These are phyloP conservation scores for Calocybe indica DNA, from an alignment of 768 basidiomycete genomes.

Conservation along the genomic window DNA sequence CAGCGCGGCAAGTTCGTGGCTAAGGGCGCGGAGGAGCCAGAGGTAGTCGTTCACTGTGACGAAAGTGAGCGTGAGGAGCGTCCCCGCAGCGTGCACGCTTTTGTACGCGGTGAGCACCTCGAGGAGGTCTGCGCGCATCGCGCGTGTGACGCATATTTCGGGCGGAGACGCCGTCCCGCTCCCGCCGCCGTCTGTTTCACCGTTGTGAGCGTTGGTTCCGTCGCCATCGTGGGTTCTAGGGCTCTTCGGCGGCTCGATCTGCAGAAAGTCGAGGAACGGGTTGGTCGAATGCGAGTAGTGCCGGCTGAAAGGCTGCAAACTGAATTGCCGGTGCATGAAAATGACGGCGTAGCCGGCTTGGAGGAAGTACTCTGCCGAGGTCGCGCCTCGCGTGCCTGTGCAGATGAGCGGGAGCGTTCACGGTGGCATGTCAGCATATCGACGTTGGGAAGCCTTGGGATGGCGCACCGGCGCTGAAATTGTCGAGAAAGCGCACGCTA, in stretches of 20 bases:
- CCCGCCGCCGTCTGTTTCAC: too few relatives aligned
- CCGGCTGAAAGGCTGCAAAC: conserved; percentile 92
- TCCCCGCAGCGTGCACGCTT: conserved; percentile 64
- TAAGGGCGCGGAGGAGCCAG: conserved; percentile 81
- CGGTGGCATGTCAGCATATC: background rate
- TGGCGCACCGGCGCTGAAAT: conserved; percentile 89
- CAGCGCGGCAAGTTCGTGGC: conserved; percentile 67
- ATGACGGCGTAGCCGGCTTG: conserved; percentile 94
- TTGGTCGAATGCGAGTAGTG: conserved; percentile 99
- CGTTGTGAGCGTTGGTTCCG: too few relatives aligned
- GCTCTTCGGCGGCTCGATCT: conserved; percentile 40
- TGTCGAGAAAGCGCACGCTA: conserved; percentile 97
- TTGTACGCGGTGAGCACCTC: conserved; percentile 78
- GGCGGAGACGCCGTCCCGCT: conserved; percentile 23
- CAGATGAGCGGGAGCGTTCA: conserved; percentile 2
- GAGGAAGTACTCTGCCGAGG: conserved; percentile 97
- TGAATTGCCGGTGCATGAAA: conserved; percentile 98
- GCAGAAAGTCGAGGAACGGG: conserved; percentile 93
- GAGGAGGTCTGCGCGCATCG: conserved; percentile 61
- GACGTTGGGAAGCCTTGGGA: background rate
- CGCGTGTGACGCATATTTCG: conserved; percentile 59
- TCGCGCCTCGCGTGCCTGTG: conserved; percentile 89
- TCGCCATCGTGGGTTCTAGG: background rate
- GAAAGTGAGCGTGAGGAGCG: conserved; percentile 82
- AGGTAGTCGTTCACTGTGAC: conserved; percentile 96